phyloP scores from a whole-genome alignment of 2,329 filamentous ascomycete species.

The Alternaria panax region DNA sequence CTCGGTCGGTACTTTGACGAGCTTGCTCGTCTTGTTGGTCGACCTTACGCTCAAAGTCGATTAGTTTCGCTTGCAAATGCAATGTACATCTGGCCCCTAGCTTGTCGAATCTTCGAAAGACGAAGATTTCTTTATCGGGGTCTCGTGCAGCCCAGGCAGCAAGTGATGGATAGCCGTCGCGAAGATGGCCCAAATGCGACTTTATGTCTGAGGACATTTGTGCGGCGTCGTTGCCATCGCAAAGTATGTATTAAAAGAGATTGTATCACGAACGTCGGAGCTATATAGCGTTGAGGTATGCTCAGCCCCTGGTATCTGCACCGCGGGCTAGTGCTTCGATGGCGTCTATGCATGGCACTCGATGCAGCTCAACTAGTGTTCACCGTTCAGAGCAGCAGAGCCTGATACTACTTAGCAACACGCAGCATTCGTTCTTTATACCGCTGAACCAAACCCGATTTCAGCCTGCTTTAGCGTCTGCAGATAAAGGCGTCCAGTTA shows the following conservation, averaged over 20 bases:
- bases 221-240: neutral
- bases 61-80: neutral
- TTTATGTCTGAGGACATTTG: neutral
- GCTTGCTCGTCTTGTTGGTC: neutral
- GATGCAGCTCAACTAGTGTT: no score
- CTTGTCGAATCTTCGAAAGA: constrained; percentile 29
- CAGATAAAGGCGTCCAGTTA: no score
- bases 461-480: no score
- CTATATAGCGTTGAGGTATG: neutral
- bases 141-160: constrained; percentile 27
- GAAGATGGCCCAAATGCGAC: neutral
- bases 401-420: no score
- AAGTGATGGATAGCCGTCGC: constrained; percentile 17
- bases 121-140: constrained; percentile 24
- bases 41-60: neutral
- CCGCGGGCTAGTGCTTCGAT: neutral
- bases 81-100: constrained; percentile 22
- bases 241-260: neutral
- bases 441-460: no score
- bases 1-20: neutral
- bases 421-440: no score
- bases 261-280: neutral
- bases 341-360: neutral
- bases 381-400: no score
- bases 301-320: neutral